Conservation (phyloP, 2,329 filamentous ascomycete genomes). For the Talaromyces piceae region DNA sequence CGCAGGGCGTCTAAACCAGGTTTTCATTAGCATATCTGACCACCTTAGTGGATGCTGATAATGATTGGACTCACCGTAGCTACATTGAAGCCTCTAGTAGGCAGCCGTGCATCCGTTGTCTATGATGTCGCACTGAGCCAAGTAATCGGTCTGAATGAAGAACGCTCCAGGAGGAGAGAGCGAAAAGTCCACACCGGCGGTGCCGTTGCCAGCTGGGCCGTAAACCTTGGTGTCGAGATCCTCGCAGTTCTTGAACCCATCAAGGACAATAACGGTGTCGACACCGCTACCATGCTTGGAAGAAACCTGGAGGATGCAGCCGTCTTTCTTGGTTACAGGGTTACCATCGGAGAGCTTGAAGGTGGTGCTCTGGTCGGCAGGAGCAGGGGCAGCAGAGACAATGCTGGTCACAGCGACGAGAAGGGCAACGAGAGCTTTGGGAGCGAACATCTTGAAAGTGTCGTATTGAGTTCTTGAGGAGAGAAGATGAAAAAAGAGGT, state of each 20-base stretch:
- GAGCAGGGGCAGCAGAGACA: not conserved
- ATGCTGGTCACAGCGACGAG: not conserved
- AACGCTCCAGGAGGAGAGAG: not conserved
- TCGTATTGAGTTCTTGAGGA: not conserved
- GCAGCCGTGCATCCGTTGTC: not conserved
- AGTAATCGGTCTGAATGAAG: not conserved
- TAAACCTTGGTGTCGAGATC: not conserved
- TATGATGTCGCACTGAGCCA: not conserved
- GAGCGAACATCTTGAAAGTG: not conserved
- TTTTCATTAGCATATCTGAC: not conserved
- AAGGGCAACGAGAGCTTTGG: not conserved
- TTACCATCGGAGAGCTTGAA: not conserved
- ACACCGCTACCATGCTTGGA: not conserved
- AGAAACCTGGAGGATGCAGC: not conserved
- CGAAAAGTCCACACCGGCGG: not conserved
- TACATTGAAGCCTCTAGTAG: not conserved
- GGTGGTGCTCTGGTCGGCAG: not conserved
- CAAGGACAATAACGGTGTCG: not conserved
- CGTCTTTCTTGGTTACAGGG: not conserved
- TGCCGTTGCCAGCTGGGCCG: not conserved
- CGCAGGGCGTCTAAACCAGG: not conserved
- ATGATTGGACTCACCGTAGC: not conserved
- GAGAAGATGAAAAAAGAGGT: not conserved
- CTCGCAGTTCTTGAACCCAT: not conserved
- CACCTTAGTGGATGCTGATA: too few relatives aligned